Base-by-base conservation (phyloP, 139 green algal species). In the Auxenochlorella pyrenoidosa region DNA sequence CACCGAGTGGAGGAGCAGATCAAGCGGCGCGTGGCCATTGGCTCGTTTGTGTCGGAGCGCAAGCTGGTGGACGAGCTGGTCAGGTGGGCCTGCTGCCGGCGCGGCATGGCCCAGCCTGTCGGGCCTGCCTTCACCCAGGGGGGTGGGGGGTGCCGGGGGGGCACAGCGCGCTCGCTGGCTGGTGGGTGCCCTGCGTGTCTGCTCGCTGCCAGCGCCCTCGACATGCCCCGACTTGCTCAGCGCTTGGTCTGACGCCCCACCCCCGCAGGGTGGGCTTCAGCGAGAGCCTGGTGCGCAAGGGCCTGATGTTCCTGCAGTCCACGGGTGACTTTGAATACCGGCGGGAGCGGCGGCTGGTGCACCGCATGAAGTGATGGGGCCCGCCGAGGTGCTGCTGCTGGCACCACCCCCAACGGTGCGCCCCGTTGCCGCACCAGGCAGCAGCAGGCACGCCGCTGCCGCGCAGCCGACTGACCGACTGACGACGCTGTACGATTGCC, bases 1-100 rank as follows among this genome's bases (percentile, higher is more conserved):
- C 92, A 93, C 60, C 59, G 82, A 40, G 91, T 97, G 47, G 94
- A 97, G 88, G 89, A 93, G 51, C 92, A 97, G 89, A 94, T 98
- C 83, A 93, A 93, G 88, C 90, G 95, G 71, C 91, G 94, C 34
- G 76, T 98, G 32, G 92, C 91, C 76, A 96, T 97, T 65, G 92
- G 94, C 65, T 86, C 89, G 72, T 95, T 91, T 77, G 93, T 95
- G 18, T 89, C 89, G 21, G 94, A 96, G 87, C 84, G 89, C 44
- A 90, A 93, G 70, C 70, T 96, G 58, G 72, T 95, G 68, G 89
- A 95, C 43, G 89, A 95, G 84, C 88, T 96, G 28, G 78, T 89
- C 24, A 83, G 93, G 59, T 83, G 86, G 22, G 65, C 40, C 0
- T 1, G 0, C 75, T 1, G 24, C 10, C 24, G n/a, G n/a, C n/a